Evolutionary conservation across 306 rosid species (phyloP).

Genomic region (Abrus precatorius): DNA sequence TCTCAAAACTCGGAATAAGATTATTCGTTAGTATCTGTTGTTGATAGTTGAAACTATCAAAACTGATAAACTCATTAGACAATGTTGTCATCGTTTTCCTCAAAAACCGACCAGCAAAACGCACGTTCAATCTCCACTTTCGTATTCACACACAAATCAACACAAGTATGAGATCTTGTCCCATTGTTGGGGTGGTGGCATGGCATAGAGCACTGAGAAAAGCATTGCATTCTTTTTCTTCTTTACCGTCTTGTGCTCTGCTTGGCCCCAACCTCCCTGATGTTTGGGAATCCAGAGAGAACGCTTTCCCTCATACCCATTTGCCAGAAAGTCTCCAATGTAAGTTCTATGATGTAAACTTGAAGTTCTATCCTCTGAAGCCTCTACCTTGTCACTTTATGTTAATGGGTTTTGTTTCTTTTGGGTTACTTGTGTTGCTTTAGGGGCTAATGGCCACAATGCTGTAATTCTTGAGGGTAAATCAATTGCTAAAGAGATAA

Average conservation of each 20-base stretch:
- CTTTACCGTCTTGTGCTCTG: constrained; percentile 36
- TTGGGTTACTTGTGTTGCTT: constrained; percentile 9
- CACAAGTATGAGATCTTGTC: constrained; percentile 47
- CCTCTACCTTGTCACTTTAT: neutral
- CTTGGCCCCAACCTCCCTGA: constrained; percentile 53
- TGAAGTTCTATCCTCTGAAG: neutral
- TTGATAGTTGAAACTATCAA: neutral
- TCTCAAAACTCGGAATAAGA: neutral
- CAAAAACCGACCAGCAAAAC: neutral
- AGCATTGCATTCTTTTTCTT: constrained; percentile 38
- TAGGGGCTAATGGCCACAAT: constrained; percentile 43
- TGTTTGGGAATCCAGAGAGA: constrained; percentile 43
- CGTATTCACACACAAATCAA: constrained; percentile 9
- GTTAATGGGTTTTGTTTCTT: constrained; percentile 16
- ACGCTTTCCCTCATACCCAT: constrained; percentile 40
- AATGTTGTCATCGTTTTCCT: neutral
- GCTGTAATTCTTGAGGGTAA: constrained; percentile 60
- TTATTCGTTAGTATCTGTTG: neutral
- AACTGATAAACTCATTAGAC: neutral
- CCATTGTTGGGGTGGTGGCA: constrained; percentile 22
- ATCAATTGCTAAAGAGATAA: constrained; percentile 53
- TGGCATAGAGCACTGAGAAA: constrained; percentile 45
- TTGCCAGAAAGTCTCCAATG: constrained; percentile 23
- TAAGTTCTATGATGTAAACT: constrained; percentile 39
- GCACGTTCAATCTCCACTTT: constrained; percentile 22